Evolutionary conservation across 371 early-diverging fungal genomes (phyloP).

Genomic region (Gilbertella persicaria): DNA sequence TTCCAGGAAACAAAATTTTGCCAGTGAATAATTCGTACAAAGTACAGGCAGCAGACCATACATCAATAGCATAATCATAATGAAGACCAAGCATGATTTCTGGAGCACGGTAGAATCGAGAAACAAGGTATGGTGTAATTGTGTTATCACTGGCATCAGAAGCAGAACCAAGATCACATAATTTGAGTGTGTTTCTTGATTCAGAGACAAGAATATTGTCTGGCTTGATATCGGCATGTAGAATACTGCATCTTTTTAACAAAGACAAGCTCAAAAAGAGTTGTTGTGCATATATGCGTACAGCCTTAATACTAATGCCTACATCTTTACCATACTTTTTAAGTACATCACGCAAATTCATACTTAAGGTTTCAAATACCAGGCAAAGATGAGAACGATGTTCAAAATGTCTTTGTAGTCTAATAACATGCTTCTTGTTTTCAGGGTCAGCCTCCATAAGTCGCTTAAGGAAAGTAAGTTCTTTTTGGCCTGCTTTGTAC

Average conservation of each 20-base stretch:
- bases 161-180: constrained; percentile 95
- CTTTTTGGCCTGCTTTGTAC: constrained; percentile 92
- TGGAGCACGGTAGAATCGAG: constrained; percentile 98
- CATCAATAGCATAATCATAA: constrained; percentile 88
- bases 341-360: constrained; percentile 91
- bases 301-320: constrained; percentile 91
- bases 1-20: constrained; percentile 91
- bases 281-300: constrained; percentile 90
- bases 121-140: constrained; percentile 94
- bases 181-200: constrained; percentile 76
- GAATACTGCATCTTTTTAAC: constrained; percentile 76
- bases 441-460: constrained; percentile 83
- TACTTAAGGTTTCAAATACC: constrained; percentile 90
- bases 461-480: constrained; percentile 82
- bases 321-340: constrained; percentile 93
- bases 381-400: constrained; percentile 91
- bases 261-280: constrained; percentile 85
- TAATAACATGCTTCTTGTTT: constrained; percentile 86
- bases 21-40: constrained; percentile 97
- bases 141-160: constrained; percentile 85
- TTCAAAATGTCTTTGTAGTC: constrained; percentile 83
- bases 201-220: constrained; percentile 94
- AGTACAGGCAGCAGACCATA: constrained; percentile 99
- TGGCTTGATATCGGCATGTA: constrained; percentile 99
- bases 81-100: constrained; percentile 96